phyloP scores from a whole-genome alignment of 2,329 filamentous ascomycete genomes.

The Cytospora chrysosperma region DNA sequence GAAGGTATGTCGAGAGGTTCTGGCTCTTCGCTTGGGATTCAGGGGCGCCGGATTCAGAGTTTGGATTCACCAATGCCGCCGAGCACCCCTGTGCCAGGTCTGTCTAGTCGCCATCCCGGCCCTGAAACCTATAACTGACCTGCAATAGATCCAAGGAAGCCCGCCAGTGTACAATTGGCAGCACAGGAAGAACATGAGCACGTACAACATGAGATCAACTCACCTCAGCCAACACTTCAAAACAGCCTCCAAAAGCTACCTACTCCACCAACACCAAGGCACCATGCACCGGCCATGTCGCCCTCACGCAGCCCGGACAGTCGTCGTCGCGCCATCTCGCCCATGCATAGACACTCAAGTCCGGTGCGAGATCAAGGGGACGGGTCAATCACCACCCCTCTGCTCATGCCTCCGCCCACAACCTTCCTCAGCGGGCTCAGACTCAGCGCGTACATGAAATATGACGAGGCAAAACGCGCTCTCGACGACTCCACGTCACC shows the following conservation, averaged over 20 bases:
- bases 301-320: slow-evolving; percentile 44
- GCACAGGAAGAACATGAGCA: slow-evolving; percentile 34
- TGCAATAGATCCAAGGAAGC: slow-evolving; percentile 35
- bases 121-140: slow-evolving; percentile 10
- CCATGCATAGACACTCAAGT: slow-evolving; percentile 24
- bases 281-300: slow-evolving; percentile 37
- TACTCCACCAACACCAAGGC: slow-evolving; percentile 31
- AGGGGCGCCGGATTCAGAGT: slow-evolving; percentile 51
- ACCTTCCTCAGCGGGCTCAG: slow-evolving; percentile 35
- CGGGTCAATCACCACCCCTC: slow-evolving; percentile 36
- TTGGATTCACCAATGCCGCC: slow-evolving; percentile 54
- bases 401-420: slow-evolving; percentile 51
- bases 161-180: slow-evolving; percentile 33
- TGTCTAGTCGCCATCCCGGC: slow-evolving; percentile 18
- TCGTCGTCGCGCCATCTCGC: slow-evolving; percentile 21
- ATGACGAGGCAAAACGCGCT: not conserved
- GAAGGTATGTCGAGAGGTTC: slow-evolving; percentile 40
- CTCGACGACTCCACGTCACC: slow-evolving; percentile 13
- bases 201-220: slow-evolving; percentile 27
- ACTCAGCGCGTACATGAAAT: slow-evolving; percentile 20
- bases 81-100: slow-evolving; percentile 49
- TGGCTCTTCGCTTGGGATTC: slow-evolving; percentile 41
- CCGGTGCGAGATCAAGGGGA: slow-evolving; percentile 1
- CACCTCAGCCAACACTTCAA: slow-evolving; percentile 31
- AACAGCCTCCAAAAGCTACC: slow-evolving; percentile 36